Base-by-base conservation (phyloP, 2,329 filamentous ascomycete genomes). In the Aspergillus piperis region DNA sequence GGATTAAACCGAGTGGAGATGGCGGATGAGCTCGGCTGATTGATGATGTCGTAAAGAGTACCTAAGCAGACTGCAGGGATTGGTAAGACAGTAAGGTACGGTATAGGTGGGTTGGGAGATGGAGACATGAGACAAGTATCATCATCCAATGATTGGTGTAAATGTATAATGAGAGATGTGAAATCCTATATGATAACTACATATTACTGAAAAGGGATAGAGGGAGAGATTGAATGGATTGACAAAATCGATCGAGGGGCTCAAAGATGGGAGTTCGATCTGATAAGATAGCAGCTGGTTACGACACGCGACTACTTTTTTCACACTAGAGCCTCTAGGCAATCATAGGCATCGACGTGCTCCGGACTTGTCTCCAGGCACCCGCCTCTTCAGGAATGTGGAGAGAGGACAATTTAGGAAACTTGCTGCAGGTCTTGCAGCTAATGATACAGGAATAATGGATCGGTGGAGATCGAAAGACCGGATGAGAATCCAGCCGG, bases 381-480 rank as follows among this genome's bases (percentile, higher is more conserved):
- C 7, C 13, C 21, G 23, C 19, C 27, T 8, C 19, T 59, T 41
- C 15, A 36, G 50, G 21, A 47, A 48, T 53, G 53, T 55, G 53
- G 53, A 55, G 53, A 47, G 41, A 8, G 8, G 13, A 36, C 32
- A 2, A 36, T 36, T 36, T 0, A 5, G 32, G 21, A 38, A 30
- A 44, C 39, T 19, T 47, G 23, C 17, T 53, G 48, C 47, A 48
- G 44, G 19, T 19, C 11, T 54, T 15, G 23, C 53, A 49, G 15
- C 44, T 44, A 30, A 42, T 39, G 30, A 50, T 52, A 39, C 38
- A 11, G 42, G 32, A 30, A 59, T 57, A 58, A 55, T 41, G 51
- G 23, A 15, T 32, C 27, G 54, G 62, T 64, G 65, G 62, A 55
- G 50, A 62, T 62, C 47, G 27, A 32, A 59, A 57, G 44, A 62